Conservation (phyloP, 805 yeast genomes). For the Cephaloascus albidus region DNA sequence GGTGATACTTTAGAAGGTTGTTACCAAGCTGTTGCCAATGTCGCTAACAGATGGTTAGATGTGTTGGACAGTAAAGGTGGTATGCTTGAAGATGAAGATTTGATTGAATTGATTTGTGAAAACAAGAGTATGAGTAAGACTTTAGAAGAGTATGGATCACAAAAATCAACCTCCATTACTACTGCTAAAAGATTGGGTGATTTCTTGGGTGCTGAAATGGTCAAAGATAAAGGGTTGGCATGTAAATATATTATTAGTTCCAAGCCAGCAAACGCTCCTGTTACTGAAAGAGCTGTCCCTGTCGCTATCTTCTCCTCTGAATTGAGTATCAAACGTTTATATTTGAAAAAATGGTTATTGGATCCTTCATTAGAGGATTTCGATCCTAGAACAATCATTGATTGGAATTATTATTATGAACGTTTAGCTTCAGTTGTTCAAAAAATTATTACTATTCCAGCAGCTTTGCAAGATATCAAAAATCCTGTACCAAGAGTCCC, state of each 20-base stretch:
- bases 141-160: conserved; percentile 78
- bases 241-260: conserved; percentile 88
- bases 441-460: conserved; percentile 94
- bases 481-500: conserved; percentile 94
- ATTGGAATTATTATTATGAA: conserved; percentile 89
- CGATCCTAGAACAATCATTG: conserved; percentile 83
- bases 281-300: conserved; percentile 94
- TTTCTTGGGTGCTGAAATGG: conserved; percentile 93
- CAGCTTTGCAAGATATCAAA: conserved; percentile 78
- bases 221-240: conserved; percentile 90
- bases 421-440: conserved; percentile 89
- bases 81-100: conserved; percentile 86
- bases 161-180: conserved; percentile 91
- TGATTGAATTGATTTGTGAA: conserved; percentile 91
- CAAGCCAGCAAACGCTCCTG: conserved; percentile 77
- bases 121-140: conserved; percentile 93
- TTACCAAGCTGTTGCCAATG: conserved; percentile 81
- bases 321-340: conserved; percentile 54
- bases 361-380: conserved; percentile 70
- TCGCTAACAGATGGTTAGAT: conserved; percentile 95
- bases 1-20: conserved; percentile 75
- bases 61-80: conserved; percentile 82
- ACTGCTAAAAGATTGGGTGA: conserved; percentile 92
- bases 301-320: conserved; percentile 93
- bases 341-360: conserved; percentile 77